These are phyloP conservation scores for Cyathus striatus DNA, from an alignment of 768 basidiomycete species.

Conservation along the genomic window DNA sequence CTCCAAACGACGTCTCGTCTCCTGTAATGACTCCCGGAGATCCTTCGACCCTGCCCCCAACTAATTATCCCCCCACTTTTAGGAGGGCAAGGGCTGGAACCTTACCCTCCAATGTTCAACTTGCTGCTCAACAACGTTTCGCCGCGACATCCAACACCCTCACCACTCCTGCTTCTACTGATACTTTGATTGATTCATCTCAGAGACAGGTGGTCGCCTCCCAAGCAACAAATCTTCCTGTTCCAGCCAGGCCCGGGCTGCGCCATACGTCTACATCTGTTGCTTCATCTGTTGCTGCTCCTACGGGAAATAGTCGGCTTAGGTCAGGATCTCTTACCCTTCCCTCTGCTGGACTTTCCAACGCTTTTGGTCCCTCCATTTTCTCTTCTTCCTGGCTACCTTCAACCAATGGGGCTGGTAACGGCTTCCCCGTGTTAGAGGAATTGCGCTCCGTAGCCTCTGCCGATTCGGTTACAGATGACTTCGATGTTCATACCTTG, in stretches of 20 bases:
- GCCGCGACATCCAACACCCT: constrained; percentile 61
- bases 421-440: constrained; percentile 64
- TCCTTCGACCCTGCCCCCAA: constrained; percentile 54
- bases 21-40: constrained; percentile 56
- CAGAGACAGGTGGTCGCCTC: constrained; percentile 47
- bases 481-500: constrained; percentile 90
- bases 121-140: constrained; percentile 80
- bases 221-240: constrained; percentile 29
- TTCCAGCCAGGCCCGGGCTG: constrained; percentile 57
- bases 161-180: constrained; percentile 37
- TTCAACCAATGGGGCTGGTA: constrained; percentile 48
- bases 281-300: constrained; percentile 47
- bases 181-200: constrained; percentile 41
- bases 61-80: constrained; percentile 81
- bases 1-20: constrained; percentile 62
- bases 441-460: constrained; percentile 80
- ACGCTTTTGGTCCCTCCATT: constrained; percentile 83
- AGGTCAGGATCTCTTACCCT: constrained; percentile 91
- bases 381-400: constrained; percentile 90
- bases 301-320: constrained; percentile 69
- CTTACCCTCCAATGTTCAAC: constrained; percentile 91
- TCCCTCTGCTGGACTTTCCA: constrained; percentile 69
- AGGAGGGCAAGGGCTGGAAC: constrained; percentile 96
- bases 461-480: constrained; percentile 75
- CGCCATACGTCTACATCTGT: constrained; percentile 79